A percentile compares a stretch with the other conserved stretches of the same genome.
Evolutionary conservation across 371 early-diverging fungal genomes (phyloP).

Genomic region (Mortierella sp.): DNA sequence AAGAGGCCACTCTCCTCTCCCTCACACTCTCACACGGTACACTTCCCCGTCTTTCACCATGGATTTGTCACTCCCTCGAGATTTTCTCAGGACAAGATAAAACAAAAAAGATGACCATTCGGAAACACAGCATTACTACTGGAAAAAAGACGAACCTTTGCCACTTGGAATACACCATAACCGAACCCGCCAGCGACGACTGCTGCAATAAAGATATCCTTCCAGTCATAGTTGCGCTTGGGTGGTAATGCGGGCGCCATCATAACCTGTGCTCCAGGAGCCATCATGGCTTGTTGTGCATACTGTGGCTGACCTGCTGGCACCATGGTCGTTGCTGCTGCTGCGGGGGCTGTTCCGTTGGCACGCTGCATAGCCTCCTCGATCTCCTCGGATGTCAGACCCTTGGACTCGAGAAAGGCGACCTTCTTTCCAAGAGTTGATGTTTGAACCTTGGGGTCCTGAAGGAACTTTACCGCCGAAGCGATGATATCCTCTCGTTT

Average conservation of each 20-base stretch:
- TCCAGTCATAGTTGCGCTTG: conserved; percentile 78
- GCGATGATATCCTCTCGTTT: conserved; percentile 85
- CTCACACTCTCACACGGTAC: too few relatives aligned
- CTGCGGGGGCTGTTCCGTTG: conserved; percentile 53
- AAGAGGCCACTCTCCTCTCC: too few relatives aligned
- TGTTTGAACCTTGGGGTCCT: conserved; percentile 91
- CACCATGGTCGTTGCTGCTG: conserved; percentile 47
- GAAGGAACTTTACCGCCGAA: conserved; percentile 91
- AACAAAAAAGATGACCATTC: background rate
- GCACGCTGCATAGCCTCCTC: conserved; percentile 86
- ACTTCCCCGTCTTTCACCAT: too few relatives aligned
- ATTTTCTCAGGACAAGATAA: too few relatives aligned
- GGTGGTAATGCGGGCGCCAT: conserved; percentile 78
- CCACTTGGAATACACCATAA: conserved; percentile 84
- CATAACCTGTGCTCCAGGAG: conserved; percentile 39
- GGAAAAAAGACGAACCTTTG: conserved; percentile 65
- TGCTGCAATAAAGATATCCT: conserved; percentile 91
- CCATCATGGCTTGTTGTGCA: conserved; percentile 18
- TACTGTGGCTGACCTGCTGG: conserved; percentile 33
- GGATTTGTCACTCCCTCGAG: too few relatives aligned
- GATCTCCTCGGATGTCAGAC: conserved; percentile 92
- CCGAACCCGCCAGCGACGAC: conserved; percentile 89
- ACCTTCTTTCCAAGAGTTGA: conserved; percentile 90
- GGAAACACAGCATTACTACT: background rate
- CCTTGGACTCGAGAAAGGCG: conserved; percentile 95